Evolutionary conservation across 805 yeast species (phyloP), one percentile per base, ranked within the genome.

Genomic region (Candida gorgasii): DNA sequence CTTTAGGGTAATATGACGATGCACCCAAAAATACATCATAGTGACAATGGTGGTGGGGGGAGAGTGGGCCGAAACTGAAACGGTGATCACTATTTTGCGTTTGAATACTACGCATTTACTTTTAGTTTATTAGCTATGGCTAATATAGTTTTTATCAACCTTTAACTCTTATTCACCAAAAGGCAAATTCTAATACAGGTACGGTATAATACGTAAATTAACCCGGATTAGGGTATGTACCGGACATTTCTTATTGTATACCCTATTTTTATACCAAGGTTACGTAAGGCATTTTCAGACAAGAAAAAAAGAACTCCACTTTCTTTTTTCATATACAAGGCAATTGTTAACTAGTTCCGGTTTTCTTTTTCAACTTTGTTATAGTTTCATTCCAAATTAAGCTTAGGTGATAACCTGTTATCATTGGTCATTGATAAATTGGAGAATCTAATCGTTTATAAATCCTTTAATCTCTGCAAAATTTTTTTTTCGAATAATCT

Each of bases 391-490:
- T n/a, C 12, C 14, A 9, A 13, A 31, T 18, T 5, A 13, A 18
- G n/a, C 35, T 19, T 18, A 17, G 24, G 24, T 19, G 24, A 18
- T 31, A 7, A 18, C n/a, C 9, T 17, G n/a, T 9, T 30, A 30
- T 16, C 24, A 24, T 34, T 34, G 37, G 19, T 24, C 29, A 34
- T 13, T 22, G 37, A 24, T 24, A 34, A 24, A 31, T 8, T 4
- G 13, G 19, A 14, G 16, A 14, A 22, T 13, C 4, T 14, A 23
- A 9, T 29, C 18, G 5, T 34, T 24, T 22, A 22, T n/a, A 22
- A 14, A 14, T 12, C 8, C 9, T 13, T 5, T 22, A 8, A 15
- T 24, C 37, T 19, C 19, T 16, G n/a, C n/a, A n/a, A 12, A 34
- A 34, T 4, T 23, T 23, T 22, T 22, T 18, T 18, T 18, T 12